These are phyloP conservation scores for Mycena galopus DNA, from an alignment of 768 basidiomycete genomes.

Conservation along the genomic window DNA sequence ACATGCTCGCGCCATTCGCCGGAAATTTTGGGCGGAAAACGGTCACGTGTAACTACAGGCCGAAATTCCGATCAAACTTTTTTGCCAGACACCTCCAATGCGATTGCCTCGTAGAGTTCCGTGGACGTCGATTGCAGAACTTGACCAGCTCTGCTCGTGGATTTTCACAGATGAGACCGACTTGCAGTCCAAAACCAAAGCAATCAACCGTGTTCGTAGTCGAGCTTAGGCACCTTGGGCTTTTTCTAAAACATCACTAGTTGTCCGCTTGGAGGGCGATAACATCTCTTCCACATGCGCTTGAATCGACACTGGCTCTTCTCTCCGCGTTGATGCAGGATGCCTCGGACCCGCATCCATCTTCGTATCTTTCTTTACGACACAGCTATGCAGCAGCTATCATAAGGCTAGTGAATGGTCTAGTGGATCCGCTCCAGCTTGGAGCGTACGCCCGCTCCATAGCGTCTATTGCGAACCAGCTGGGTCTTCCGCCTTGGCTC, in stretches of 20 bases:
- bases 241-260: constrained; percentile 50
- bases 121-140: constrained; percentile 77
- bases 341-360: constrained; percentile 37
- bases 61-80: constrained; percentile 18
- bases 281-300: constrained; percentile 82
- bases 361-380: constrained; percentile 66
- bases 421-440: constrained; percentile 94
- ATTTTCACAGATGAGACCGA: constrained; percentile 78
- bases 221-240: not conserved
- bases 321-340: constrained; percentile 74
- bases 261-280: constrained; percentile 85
- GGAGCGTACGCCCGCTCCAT: constrained; percentile 94
- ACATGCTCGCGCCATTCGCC: too few relatives aligned
- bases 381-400: constrained; percentile 86
- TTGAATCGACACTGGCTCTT: constrained; percentile 79
- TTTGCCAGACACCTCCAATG: constrained; percentile 55
- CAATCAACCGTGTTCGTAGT: constrained; percentile 73
- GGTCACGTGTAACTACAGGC: not conserved
- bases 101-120: constrained; percentile 84
- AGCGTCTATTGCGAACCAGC: constrained; percentile 85
- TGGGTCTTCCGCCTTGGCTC: constrained; percentile 89
- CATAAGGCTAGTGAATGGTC: constrained; percentile 92
- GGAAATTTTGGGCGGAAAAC: too few relatives aligned
- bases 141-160: constrained; percentile 83
- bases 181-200: constrained; percentile 64